Evolutionary conservation across 768 basidiomycete species (phyloP).

Genomic region (Trametes cubensis): DNA sequence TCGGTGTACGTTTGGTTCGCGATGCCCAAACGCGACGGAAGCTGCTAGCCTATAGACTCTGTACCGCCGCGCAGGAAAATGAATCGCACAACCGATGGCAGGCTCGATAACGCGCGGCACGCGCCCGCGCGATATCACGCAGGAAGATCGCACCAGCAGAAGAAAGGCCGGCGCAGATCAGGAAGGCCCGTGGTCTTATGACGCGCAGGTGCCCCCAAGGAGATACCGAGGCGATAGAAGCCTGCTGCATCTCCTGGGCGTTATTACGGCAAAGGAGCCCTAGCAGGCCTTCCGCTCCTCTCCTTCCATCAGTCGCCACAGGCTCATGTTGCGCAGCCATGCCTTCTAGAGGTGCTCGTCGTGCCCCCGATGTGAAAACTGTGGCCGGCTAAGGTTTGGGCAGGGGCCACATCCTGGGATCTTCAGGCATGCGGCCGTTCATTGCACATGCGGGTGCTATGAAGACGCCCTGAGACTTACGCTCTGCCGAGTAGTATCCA

Average conservation of each 20-base stretch:
- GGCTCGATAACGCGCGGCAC: constrained; percentile 18
- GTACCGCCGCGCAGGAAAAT: constrained; percentile 17
- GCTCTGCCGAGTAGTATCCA: constrained; percentile 12
- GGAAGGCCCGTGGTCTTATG: constrained; percentile 16
- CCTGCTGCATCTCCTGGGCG: constrained; percentile 11
- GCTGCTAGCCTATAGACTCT: constrained; percentile 18
- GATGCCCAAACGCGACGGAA: background rate
- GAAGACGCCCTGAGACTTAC: constrained; percentile 7
- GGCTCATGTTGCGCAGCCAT: constrained; percentile 11
- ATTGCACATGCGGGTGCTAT: constrained; percentile 3
- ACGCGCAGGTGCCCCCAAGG: constrained; percentile 18
- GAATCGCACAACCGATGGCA: background rate
- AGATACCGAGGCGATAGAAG: constrained; percentile 24
- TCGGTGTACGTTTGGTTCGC: constrained; percentile 5
- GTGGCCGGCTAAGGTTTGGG: constrained; percentile 19
- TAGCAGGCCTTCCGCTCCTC: constrained; percentile 11
- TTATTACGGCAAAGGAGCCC: constrained; percentile 15
- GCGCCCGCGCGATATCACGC: background rate
- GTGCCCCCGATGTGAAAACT: constrained; percentile 14
- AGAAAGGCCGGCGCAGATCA: constrained; percentile 14
- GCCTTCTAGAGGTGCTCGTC: constrained; percentile 20
- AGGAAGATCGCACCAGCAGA: constrained; percentile 6
- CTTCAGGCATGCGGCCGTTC: constrained; percentile 19
- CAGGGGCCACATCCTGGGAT: constrained; percentile 10
- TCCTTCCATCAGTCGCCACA: constrained; percentile 19